phyloP scores from a whole-genome alignment of 441 rosid species.

The Mallotus japonicus region DNA sequence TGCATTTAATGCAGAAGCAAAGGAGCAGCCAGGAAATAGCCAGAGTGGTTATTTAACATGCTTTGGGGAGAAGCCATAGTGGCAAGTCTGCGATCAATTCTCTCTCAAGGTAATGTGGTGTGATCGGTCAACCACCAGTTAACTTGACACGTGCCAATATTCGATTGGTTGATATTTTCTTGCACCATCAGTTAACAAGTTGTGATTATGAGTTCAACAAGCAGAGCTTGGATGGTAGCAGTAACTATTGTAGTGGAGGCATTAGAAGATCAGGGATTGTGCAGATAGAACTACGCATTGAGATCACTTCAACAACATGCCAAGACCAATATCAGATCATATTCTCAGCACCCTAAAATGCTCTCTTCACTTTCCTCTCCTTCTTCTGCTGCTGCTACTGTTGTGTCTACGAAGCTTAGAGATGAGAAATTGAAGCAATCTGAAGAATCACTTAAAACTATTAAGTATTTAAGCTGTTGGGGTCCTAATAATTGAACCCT shows the following conservation, averaged over 20 bases:
- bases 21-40: too few relatives aligned
- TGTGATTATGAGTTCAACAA: conserved; percentile 33
- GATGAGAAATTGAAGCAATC: conserved; percentile 8
- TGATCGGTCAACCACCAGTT: too few relatives aligned
- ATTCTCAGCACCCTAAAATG: conserved; percentile 23
- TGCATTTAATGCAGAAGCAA: too few relatives aligned
- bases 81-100: too few relatives aligned
- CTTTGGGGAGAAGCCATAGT: too few relatives aligned
- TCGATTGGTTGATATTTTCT: too few relatives aligned
- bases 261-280: conserved; percentile 36
- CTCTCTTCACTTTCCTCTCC: conserved; percentile 19
- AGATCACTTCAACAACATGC: conserved; percentile 30
- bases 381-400: neutral
- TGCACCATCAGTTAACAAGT: neutral
- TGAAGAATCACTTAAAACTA: conserved; percentile 15
- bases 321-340: conserved; percentile 28
- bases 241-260: conserved; percentile 47
- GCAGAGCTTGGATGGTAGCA: conserved; percentile 53
- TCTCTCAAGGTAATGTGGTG: too few relatives aligned
- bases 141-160: too few relatives aligned
- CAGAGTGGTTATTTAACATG: too few relatives aligned
- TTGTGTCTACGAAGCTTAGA: neutral
- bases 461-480: conserved; percentile 20
- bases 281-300: conserved; percentile 38
- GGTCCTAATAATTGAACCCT: conserved; percentile 1